Evolutionary conservation across 176 grass and related monocot genomes (phyloP), one percentile per base, ranked within the genome.

Genomic region (Cenchrus purpureus): DNA sequence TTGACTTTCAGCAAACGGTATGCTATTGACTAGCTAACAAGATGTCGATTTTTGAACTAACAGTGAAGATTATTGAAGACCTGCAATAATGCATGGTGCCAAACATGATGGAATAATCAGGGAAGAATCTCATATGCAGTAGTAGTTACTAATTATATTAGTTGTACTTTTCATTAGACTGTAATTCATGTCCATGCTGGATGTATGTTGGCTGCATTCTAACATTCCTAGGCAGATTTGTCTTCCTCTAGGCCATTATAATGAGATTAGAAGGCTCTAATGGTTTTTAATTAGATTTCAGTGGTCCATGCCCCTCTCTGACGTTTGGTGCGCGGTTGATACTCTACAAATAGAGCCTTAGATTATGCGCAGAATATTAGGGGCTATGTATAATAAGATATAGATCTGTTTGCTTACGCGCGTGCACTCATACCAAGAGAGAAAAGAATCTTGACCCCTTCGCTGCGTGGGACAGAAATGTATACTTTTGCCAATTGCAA

Each of bases 241-340:
- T 68, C 79, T 83, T 83, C 68, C 59, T 87, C 67, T 87, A 79
- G 84, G 68, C 42, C 51, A 79, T 62, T 61, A 68, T 79, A 73
- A 74, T 74, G 67, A 32, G 74, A 70, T 85, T 79, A 90, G 89
- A 90, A 90, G 84, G 25, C 80, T 79, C 88, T 55, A 87, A 87
- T 79, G 74, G 54, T 74, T 90, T 79, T 83, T 3, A 90, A 87
- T 83, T 74, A 74, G 74, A 53, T 68, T 68, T 83, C 51, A 44
- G 61, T 90, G 75, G 89, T 87, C 84, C 74, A 83, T 74, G 32
- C 4, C 1, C 37, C 52, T 40, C 68, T 83, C 52, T 68, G 74
- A 67, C 20, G 89, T 67, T 79, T 68, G 60, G 84, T 87, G 84
- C 57, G 40, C 57, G 40, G 44, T 89, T 62, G 84, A 87, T 79